Evolutionary conservation across 2,329 filamentous ascomycete species (phyloP).

Genomic region (Diplodia scrobiculata): DNA sequence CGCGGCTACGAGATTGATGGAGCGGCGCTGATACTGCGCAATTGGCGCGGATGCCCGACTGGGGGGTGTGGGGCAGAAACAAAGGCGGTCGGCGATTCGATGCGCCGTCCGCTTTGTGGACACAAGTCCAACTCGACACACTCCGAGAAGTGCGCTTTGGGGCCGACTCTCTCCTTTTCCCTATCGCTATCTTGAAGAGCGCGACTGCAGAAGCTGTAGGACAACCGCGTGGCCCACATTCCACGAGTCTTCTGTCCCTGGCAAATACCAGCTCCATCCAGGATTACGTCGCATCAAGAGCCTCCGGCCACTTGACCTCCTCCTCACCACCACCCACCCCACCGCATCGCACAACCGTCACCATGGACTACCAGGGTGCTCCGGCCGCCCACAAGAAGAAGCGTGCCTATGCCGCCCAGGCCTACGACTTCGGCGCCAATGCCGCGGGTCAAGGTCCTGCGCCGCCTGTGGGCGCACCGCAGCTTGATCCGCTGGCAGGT

Average conservation of each 20-base stretch:
- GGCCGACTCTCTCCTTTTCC: not conserved
- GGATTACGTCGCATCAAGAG: slow-evolving; percentile 29
- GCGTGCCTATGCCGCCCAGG: slow-evolving; percentile 89
- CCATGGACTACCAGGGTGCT: slow-evolving; percentile 29
- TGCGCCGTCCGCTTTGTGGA: slow-evolving; percentile 21
- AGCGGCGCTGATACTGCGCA: not conserved
- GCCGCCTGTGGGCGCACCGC: slow-evolving; percentile 60
- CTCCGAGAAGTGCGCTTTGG: not conserved
- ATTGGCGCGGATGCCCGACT: slow-evolving; percentile 7
- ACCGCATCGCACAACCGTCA: slow-evolving; percentile 10
- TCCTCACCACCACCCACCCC: slow-evolving; percentile 6
- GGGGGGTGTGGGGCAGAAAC: slow-evolving; percentile 10
- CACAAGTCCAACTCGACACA: slow-evolving; percentile 4
- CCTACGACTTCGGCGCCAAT: slow-evolving; percentile 93
- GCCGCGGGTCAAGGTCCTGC: slow-evolving; percentile 51
- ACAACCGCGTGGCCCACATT: slow-evolving; percentile 11
- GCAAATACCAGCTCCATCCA: slow-evolving; percentile 21
- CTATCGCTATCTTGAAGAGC: not conserved
- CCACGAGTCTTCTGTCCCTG: slow-evolving; percentile 12
- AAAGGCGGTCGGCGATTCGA: slow-evolving; percentile 18
- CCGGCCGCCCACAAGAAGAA: slow-evolving; percentile 68
- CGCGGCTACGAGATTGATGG: not conserved
- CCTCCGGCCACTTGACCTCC: slow-evolving; percentile 29
- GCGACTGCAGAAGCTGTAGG: not conserved
- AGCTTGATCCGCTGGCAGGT: slow-evolving; percentile 68